Base-by-base conservation (phyloP, 129 eudicot species). In the Arctium minus region DNA sequence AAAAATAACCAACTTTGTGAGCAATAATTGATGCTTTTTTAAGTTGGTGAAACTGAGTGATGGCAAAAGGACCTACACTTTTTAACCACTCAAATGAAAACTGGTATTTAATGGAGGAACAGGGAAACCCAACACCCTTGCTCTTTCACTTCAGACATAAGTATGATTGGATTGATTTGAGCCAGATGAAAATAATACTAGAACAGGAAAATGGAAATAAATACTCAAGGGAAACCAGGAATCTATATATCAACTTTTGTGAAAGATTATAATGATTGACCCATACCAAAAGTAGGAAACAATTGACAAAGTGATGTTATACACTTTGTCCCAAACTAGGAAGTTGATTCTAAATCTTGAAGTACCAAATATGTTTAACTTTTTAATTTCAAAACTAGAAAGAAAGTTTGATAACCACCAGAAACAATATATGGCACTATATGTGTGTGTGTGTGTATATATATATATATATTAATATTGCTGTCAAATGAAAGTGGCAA, bases 31-130 rank as follows among this genome's bases (percentile, higher is more conserved):
- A 69, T 71, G 65, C 67, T 67, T 48, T 60, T 32, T 76, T 44
- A 75, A 77, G 84, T 60, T 76, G 76, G 64, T 76, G 72, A 80
- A 32, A 44, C 48, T 62, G 37, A 35, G 64, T 33, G 73, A 77
- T 65, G 71, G 85, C 74, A 73, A 85, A 88, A 81, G 80, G 85
- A 79, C 82, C 76, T 78, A 78, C 36, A 79, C 83, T 75, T 86
- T 46, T 11, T 32, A 69, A 70, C 79, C 76, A 78, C 80, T 77
- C 44, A 74, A 65, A 35, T 70, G 50, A 74, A 76, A 67, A 60
- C 32, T 75, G 78, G 87, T 29, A 22, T 38, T 85, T 32, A 44
- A 75, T 75, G 78, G 68, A 46, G 30, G 73, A 65, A 79, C 75
- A 68, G 50, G 1, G 29, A 36, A 80, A 68, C 64, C 75, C 68